Base-by-base conservation (phyloP, 1,284 basidiomycete species). In the Cryptococcus sp. region DNA sequence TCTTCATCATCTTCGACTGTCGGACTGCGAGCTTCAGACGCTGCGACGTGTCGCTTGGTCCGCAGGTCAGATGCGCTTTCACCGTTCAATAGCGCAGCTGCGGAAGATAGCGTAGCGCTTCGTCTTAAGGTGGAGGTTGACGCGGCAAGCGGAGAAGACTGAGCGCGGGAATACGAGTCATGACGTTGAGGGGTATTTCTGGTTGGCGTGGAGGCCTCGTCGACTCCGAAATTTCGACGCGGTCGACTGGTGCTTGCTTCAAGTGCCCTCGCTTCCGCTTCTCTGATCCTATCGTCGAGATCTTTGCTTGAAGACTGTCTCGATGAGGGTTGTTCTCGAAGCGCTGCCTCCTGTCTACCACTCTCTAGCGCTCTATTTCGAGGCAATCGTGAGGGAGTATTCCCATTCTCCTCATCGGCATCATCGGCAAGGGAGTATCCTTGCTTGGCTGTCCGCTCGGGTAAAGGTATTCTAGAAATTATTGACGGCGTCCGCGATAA, bases 281-380 rank as follows among this genome's bases (percentile, higher is more conserved):
- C 64, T 10, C 63, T 59, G n/a, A 76, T 73, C 39, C 66, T 60
- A 4, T 69, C 67, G 47, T 75, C 72, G 6, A 72, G 46, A n/a
- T 62, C 49, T 11, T 34, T 59, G 1, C 49, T 62, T 16, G 57
- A 54, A 5, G 63, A 61, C 44, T 16, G 2, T 23, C 49, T 23
- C 17, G 50, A 47, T 5, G 16, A 19, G 8, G 29, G 8, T 34
- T 5, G 29, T 13, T 34, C 29, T 34, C 13, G 29, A 10, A 10
- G 29, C 29, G 29, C 8, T 34, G 29, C 29, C 8, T 4, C 29
- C 29, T 34, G 29, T 34, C 13, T 13, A 5, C 8, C 8, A 34
- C 8, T 34, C 29, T 34, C 29, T 34, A 10, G 29, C 8, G 29
- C 29, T 13, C 29, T 34, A 34, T 34, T 10, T 10, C 29, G 29